Evolutionary conservation across 208 protist species (phyloP).

Genomic region (Leishmania arabica): DNA sequence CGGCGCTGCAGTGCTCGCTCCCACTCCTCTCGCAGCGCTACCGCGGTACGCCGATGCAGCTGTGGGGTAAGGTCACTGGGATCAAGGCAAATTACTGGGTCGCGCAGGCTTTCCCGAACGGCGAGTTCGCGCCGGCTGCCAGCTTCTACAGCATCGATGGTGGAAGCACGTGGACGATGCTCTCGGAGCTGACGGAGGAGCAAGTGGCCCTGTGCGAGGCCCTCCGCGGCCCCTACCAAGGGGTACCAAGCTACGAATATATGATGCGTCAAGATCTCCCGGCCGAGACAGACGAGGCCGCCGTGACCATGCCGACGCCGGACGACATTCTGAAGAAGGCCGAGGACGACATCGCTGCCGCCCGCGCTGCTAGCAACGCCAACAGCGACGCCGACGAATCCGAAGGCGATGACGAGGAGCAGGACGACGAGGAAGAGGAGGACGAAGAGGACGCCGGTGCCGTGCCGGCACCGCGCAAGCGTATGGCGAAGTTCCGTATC

Average conservation of each 20-base stretch:
- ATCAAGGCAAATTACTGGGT: conserved; percentile 78
- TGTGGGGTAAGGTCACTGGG: conserved; percentile 86
- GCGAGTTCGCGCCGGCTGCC: conserved; percentile 60
- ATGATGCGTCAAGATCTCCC: conserved; percentile 84
- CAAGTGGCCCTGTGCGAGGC: conserved; percentile 81
- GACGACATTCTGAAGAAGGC: conserved; percentile 49
- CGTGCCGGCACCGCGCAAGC: conserved; percentile 44
- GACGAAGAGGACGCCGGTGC: conserved; percentile 55
- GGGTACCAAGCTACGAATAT: conserved; percentile 82
- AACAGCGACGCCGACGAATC: conserved; percentile 34
- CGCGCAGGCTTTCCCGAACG: conserved; percentile 59
- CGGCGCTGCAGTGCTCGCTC: conserved; percentile 81
- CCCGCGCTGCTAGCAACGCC: conserved; percentile 12
- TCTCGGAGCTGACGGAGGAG: conserved; percentile 63
- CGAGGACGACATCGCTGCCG: conserved; percentile 42
- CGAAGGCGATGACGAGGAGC: conserved; percentile 47
- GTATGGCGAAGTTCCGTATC: conserved; percentile 77
- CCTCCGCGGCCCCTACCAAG: conserved; percentile 83
- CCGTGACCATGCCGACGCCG: conserved; percentile 44
- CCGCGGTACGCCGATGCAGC: conserved; percentile 49
- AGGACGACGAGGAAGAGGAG: conserved; percentile 59
- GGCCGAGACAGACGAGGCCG: conserved; percentile 61
- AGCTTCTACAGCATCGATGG: conserved; percentile 86
- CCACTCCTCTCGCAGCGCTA: conserved; percentile 69
- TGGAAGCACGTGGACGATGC: conserved; percentile 70